A percentile compares a stretch with the other conserved stretches of the same genome.
Evolutionary conservation across 2,329 filamentous ascomycete species (phyloP).

Genomic region (Colletotrichum zoysiae): DNA sequence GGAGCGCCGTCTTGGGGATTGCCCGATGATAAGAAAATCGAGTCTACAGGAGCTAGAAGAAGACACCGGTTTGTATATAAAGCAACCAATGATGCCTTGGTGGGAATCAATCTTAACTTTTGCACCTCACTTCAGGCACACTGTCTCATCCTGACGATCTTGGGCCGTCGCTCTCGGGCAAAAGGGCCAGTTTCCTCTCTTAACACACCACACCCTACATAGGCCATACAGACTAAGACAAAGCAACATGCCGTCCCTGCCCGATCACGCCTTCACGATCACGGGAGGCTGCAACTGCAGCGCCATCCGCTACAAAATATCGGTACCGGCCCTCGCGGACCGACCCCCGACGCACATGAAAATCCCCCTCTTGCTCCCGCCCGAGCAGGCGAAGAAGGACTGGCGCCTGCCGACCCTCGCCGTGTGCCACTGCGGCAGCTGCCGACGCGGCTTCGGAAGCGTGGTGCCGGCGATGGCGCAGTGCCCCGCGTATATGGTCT

Average conservation of each 20-base stretch:
- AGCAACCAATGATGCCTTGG: background rate
- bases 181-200: background rate
- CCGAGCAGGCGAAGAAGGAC: conserved; percentile 21
- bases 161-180: background rate
- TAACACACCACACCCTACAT: no score
- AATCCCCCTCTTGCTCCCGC: conserved; percentile 34
- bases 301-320: conserved; percentile 44
- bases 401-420: conserved; percentile 42
- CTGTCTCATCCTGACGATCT: background rate
- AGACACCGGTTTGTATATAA: background rate
- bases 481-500: conserved; percentile 39
- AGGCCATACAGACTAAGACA: background rate
- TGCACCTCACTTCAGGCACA: background rate
- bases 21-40: background rate
- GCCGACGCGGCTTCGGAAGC: conserved; percentile 42
- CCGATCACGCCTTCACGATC: conserved; percentile 43
- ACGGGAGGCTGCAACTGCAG: conserved; percentile 48
- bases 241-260: conserved; percentile 43
- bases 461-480: conserved; percentile 26
- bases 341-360: conserved; percentile 26
- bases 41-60: background rate
- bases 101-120: background rate
- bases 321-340: conserved; percentile 39
- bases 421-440: conserved; percentile 47
- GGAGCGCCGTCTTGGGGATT: no score